A percentile compares a stretch with the other conserved stretches of the same genome.
Conservation (phyloP, 2,329 filamentous ascomycete species). For the Sporothrix variecibatus region DNA sequence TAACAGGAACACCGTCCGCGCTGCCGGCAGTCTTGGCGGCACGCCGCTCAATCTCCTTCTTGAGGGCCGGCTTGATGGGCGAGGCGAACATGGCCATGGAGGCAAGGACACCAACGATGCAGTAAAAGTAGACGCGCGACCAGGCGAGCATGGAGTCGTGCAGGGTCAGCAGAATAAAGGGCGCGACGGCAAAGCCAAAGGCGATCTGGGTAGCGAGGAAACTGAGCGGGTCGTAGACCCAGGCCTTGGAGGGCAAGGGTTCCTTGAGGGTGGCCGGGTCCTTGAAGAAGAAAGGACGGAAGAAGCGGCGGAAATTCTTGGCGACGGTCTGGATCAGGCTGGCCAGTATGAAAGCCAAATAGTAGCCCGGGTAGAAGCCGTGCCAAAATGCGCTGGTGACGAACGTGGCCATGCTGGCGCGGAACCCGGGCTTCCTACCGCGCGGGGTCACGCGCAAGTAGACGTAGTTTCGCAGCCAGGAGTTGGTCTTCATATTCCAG, state of each 20-base stretch:
- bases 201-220: slow-evolving; percentile 39
- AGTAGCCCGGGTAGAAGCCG: slow-evolving; percentile 96
- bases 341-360: slow-evolving; percentile 84
- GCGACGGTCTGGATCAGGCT: slow-evolving; percentile 90
- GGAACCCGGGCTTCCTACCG: slow-evolving; percentile 94
- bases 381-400: slow-evolving; percentile 96
- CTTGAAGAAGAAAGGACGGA: slow-evolving; percentile 94
- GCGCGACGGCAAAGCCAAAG: slow-evolving; percentile 76
- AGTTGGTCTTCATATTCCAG: slow-evolving; percentile 99
- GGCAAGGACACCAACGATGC: slow-evolving; percentile 64
- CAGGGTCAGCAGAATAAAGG: slow-evolving; percentile 82
- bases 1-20: neutral
- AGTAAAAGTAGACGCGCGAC: slow-evolving; percentile 88
- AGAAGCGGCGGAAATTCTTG: slow-evolving; percentile 86
- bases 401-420: slow-evolving; percentile 92
- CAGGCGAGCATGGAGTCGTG: slow-evolving; percentile 72
- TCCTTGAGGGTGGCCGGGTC: slow-evolving; percentile 67
- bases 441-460: slow-evolving; percentile 93
- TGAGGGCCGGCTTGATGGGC: slow-evolving; percentile 66
- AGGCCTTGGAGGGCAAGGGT: slow-evolving; percentile 71
- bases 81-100: slow-evolving; percentile 77
- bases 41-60: slow-evolving; percentile 60
- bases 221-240: slow-evolving; percentile 67
- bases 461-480: slow-evolving; percentile 94
- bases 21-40: slow-evolving; percentile 43